Evolutionary conservation across 2,329 filamentous ascomycete species (phyloP).

Genomic region (Fusarium zealandicum): DNA sequence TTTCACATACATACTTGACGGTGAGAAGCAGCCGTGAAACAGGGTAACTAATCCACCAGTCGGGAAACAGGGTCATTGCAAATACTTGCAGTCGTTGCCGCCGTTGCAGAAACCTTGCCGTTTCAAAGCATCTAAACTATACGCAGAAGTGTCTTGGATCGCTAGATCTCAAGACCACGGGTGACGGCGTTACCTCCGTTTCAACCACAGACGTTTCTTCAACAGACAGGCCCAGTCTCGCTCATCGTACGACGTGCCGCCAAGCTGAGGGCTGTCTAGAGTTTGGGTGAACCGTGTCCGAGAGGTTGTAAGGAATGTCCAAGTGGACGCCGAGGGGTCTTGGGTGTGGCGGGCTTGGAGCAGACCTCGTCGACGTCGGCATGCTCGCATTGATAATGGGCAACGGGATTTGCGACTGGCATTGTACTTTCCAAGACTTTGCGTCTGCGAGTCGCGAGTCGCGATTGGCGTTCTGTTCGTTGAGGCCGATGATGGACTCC

Average conservation of each 20-base stretch:
- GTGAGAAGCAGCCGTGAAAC: neutral
- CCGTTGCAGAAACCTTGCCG: too few species aligned
- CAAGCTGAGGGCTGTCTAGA: neutral
- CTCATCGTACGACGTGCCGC: constrained; percentile 15
- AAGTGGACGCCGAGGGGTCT: too few species aligned
- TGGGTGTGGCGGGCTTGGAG: too few species aligned
- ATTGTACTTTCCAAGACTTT: too few species aligned
- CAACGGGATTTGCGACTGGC: too few species aligned
- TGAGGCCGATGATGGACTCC: too few species aligned
- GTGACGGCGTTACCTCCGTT: constrained; percentile 1
- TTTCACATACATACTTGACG: constrained; percentile 10
- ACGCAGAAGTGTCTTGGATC: too few species aligned
- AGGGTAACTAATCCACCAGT: neutral
- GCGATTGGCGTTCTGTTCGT: too few species aligned
- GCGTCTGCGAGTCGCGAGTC: too few species aligned
- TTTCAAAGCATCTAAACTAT: too few species aligned
- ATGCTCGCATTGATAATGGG: too few species aligned
- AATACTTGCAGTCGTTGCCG: neutral
- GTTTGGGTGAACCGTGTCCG: neutral
- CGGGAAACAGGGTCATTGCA: neutral
- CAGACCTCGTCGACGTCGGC: too few species aligned
- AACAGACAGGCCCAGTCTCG: neutral
- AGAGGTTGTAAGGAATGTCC: constrained; percentile 13
- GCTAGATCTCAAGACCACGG: neutral
- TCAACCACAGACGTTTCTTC: neutral